Conservation (phyloP, 116 monocot genomes). For the Iris pallida region DNA sequence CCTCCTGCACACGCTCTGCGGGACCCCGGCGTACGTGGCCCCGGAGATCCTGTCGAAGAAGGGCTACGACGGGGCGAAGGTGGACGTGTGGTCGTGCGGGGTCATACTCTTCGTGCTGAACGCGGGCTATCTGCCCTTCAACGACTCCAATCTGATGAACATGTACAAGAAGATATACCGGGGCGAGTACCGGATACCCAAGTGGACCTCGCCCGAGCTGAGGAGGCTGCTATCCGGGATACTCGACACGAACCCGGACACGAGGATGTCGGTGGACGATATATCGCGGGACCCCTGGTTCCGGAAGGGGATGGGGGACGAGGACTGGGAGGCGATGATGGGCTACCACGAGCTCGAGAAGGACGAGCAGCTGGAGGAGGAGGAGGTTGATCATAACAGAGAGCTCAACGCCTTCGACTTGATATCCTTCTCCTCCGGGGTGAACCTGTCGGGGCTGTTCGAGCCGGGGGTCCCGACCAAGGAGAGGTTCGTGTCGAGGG, state of each 20-base stretch:
- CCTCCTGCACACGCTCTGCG: constrained; percentile 21
- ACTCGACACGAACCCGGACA: constrained; percentile 21
- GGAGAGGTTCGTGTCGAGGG: constrained; percentile 18
- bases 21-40: constrained; percentile 24
- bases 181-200: constrained; percentile 16
- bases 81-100: constrained; percentile 24
- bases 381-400: constrained; percentile 1
- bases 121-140: constrained; percentile 25
- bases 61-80: constrained; percentile 17
- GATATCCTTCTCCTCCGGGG: constrained; percentile 17
- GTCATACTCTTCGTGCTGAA: constrained; percentile 21
- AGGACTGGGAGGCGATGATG: constrained; percentile 4
- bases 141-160: constrained; percentile 17
- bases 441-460: constrained; percentile 17
- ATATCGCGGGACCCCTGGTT: constrained; percentile 18
- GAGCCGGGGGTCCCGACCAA: neutral
- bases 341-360: constrained; percentile 10
- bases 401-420: constrained; percentile 20
- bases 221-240: constrained; percentile 10
- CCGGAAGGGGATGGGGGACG: constrained; percentile 8
- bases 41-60: constrained; percentile 19
- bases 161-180: constrained; percentile 22
- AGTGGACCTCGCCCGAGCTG: constrained; percentile 19
- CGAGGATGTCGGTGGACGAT: constrained; percentile 18
- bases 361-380: neutral